phyloP scores from a whole-genome alignment of 2,329 filamentous ascomycete species.

The Orbilia quercus region DNA sequence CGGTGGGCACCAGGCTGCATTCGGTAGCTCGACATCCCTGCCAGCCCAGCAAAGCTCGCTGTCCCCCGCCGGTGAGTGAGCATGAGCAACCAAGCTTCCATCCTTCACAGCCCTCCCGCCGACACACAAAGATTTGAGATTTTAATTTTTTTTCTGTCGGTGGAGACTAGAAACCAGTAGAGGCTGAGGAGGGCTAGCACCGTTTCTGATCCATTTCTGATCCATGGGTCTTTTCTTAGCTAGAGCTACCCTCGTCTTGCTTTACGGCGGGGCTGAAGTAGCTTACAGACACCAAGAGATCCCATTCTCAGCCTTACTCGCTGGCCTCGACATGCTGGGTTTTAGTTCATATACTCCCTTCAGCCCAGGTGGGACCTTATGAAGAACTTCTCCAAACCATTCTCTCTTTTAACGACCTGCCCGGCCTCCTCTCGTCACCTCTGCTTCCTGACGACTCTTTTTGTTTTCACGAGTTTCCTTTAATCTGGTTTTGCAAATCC shows the following conservation, averaged over 20 bases:
- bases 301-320: conserved; percentile 53
- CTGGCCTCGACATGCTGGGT: conserved; percentile 8
- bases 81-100: conserved; percentile 37
- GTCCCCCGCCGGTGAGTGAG: too few relatives aligned
- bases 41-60: conserved; percentile 46
- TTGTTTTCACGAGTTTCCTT: conserved; percentile 56
- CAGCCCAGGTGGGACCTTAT: conserved; percentile 56
- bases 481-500: conserved; percentile 53
- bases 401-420: conserved; percentile 53
- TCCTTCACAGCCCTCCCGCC: conserved; percentile 55
- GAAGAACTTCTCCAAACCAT: conserved; percentile 37
- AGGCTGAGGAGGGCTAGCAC: conserved; percentile 44
- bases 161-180: conserved; percentile 40
- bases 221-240: conserved; percentile 55
- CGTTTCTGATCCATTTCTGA: conserved; percentile 24
- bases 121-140: conserved; percentile 57
- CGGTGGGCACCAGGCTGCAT: conserved; percentile 47
- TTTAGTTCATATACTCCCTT: conserved; percentile 57
- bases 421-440: conserved; percentile 28
- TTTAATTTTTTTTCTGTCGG: conserved; percentile 37
- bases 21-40: conserved; percentile 54
- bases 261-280: conserved; percentile 56
- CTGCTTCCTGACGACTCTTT: conserved; percentile 29
- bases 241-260: conserved; percentile 50
- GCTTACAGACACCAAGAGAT: conserved; percentile 40